phyloP scores from a whole-genome alignment of 495 filamentous ascomycete genomes.

The Neurospora tetrasperma region DNA sequence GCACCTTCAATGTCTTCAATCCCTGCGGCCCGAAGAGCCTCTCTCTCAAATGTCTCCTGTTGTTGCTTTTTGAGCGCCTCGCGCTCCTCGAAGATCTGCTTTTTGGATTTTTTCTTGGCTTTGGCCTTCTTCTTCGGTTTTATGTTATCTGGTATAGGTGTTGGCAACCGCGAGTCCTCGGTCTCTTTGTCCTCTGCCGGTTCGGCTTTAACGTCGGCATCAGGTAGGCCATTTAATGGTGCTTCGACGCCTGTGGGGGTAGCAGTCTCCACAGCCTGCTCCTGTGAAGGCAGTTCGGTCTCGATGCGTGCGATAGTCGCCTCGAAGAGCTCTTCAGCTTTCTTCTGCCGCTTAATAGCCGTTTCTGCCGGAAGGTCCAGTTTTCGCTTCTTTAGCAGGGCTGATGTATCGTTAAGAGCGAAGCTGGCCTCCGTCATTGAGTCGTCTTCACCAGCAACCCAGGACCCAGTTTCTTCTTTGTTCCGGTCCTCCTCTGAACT shows the following conservation, averaged over 20 bases:
- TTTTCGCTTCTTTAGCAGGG: constrained; percentile 57
- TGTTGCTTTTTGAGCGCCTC: constrained; percentile 48
- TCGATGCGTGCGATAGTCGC: constrained; percentile 45
- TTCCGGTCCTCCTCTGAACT: constrained; percentile 55
- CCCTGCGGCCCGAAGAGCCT: constrained; percentile 22
- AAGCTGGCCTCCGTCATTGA: constrained; percentile 48
- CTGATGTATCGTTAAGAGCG: constrained; percentile 28
- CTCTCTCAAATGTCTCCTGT: constrained; percentile 31
- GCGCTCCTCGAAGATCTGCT: constrained; percentile 58
- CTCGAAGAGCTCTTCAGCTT: constrained; percentile 68
- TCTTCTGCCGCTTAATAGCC: constrained; percentile 58
- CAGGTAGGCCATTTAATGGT: background rate
- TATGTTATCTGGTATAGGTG: constrained; percentile 24
- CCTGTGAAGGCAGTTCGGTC: constrained; percentile 32
- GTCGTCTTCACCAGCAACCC: constrained; percentile 40
- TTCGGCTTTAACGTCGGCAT: constrained; percentile 14
- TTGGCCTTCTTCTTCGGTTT: constrained; percentile 36
- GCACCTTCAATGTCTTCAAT: constrained; percentile 20
- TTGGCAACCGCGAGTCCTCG: constrained; percentile 31
- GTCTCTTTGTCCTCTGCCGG: constrained; percentile 25
- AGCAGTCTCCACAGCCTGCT: constrained; percentile 27
- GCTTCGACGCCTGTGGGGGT: constrained; percentile 20
- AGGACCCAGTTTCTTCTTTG: constrained; percentile 48
- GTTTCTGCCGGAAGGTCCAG: constrained; percentile 49
- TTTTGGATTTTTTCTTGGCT: constrained; percentile 60